phyloP scores from a whole-genome alignment of 2,329 filamentous ascomycete species.

The Dothideomycetes sp. region DNA sequence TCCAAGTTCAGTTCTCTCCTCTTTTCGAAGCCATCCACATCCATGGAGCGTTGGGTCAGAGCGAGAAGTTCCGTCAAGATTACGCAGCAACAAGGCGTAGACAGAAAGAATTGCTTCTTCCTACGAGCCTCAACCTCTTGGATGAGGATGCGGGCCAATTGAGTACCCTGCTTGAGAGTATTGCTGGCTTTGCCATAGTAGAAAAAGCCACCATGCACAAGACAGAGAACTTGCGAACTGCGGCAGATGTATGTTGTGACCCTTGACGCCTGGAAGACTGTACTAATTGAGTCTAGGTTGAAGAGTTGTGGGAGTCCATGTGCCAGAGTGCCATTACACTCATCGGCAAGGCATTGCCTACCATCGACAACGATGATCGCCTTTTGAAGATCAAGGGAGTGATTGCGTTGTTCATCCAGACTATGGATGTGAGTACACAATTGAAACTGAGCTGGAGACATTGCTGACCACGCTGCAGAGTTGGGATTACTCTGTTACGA shows the following conservation, averaged over 20 bases:
- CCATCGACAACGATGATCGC: constrained; percentile 79
- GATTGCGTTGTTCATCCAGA: constrained; percentile 90
- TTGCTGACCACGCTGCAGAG: constrained; percentile 43
- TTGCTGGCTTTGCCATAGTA: constrained; percentile 92
- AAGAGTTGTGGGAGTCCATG: constrained; percentile 98
- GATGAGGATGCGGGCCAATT: constrained; percentile 77
- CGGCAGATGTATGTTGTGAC: constrained; percentile 58
- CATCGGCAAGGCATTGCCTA: constrained; percentile 67
- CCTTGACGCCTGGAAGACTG: constrained; percentile 11
- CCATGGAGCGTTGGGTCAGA: constrained; percentile 85
- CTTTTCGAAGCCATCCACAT: constrained; percentile 94
- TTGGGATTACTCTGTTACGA: constrained; percentile 78
- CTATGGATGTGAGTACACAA: constrained; percentile 67
- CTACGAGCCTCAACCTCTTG: constrained; percentile 62
- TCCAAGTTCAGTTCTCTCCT: constrained; percentile 89
- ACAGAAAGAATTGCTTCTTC: constrained; percentile 85
- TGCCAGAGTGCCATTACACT: constrained; percentile 77
- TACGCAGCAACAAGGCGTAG: constrained; percentile 85
- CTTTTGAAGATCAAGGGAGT: constrained; percentile 92
- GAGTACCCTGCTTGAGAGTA: constrained; percentile 86
- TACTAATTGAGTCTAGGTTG: constrained; percentile 49
- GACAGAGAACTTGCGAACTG: constrained; percentile 70
- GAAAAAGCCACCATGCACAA: constrained; percentile 89
- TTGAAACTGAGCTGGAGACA: not conserved
- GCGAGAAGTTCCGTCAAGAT: constrained; percentile 79